Base-by-base conservation (phyloP, 495 filamentous ascomycete genomes). In the Penicillium taxi region DNA sequence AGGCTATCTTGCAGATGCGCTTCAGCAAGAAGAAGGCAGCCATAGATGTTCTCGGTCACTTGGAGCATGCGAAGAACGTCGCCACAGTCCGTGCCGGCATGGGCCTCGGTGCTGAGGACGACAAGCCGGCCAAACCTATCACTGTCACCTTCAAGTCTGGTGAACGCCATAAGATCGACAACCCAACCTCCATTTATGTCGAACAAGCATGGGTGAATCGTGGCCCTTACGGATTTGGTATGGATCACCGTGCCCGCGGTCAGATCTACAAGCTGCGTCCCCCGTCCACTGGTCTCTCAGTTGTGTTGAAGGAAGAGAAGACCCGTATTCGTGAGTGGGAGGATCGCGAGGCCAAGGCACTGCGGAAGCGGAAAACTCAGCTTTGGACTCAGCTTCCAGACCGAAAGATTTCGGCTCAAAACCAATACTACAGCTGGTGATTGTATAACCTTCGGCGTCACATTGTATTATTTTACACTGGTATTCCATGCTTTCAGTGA, bases 1-100 rank as follows among this genome's bases (percentile, higher is more conserved):
- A 98, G 20, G 91, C 91, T 9, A 84, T 96, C 41, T 61, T 82
- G 45, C 91, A 98, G 73, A 95, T 98, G 90, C 77, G 80, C 23
- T 95, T 88, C 63, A 86, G 79, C 60, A 83, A 84, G 73, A 98
- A 98, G 77, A 89, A 86, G 71, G 84, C 78, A 32, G 86, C 91
- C 8, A 69, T 72, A 53, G 84, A 94, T 50, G 82, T 96, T 9
- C 56, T 72, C 37, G 73, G 71, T 46, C 84, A 91, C 60, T 68
- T 98, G 12, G 70, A 86, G 55, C 61, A 79, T 35, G 88, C 91
- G 5, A 74, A 78, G 41, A 80, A 90, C 53, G 59, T 74, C 47
- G 91, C 91, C 32, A 65, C 94, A 40, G 82, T 83, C 32, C 70
- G 68, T 53, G 69, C 75, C 32, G 85, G 83, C 26, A 96, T 98